Conservation (phyloP, 176 grass and related monocot species). For the Paspalum notatum region DNA sequence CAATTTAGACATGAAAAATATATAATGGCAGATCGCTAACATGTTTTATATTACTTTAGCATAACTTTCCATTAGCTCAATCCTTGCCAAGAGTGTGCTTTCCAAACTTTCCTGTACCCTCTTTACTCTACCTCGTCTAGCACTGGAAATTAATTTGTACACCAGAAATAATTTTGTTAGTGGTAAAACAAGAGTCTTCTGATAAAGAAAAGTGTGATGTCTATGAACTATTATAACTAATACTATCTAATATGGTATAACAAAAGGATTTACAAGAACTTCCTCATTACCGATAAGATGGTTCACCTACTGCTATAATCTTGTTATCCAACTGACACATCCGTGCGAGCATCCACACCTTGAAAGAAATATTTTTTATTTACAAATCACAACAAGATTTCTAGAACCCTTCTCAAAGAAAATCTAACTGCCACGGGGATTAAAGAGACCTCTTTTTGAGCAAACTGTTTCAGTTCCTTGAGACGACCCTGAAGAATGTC, state of each 20-base stretch:
- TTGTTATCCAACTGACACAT: slow-evolving; percentile 98
- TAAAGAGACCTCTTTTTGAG: slow-evolving; percentile 79
- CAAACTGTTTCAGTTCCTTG: slow-evolving; percentile 73
- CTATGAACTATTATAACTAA: background rate
- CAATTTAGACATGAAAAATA: slow-evolving; percentile 20
- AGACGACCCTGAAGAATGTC: slow-evolving; percentile 85
- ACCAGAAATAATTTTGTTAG: slow-evolving; percentile 30
- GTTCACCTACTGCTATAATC: slow-evolving; percentile 91
- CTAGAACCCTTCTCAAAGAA: slow-evolving; percentile 4
- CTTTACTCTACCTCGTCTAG: slow-evolving; percentile 81
- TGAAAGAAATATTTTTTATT: slow-evolving; percentile 35
- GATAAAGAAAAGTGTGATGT: slow-evolving; percentile 21
- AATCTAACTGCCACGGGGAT: slow-evolving; percentile 21
- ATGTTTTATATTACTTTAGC: slow-evolving; percentile 69
- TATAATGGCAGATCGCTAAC: slow-evolving; percentile 11
- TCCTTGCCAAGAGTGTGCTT: slow-evolving; percentile 70
- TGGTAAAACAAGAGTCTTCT: slow-evolving; percentile 19
- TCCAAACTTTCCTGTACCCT: slow-evolving; percentile 85
- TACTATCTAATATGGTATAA: slow-evolving; percentile 3
- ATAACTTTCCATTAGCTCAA: slow-evolving; percentile 91
- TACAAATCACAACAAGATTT: slow-evolving; percentile 22
- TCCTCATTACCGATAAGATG: slow-evolving; percentile 80
- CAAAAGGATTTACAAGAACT: slow-evolving; percentile 10
- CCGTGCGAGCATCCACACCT: slow-evolving; percentile 96
- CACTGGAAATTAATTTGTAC: slow-evolving; percentile 57